These are phyloP conservation scores for Beauveria sp. DNA, from an alignment of 2,329 filamentous ascomycete species.

Conservation along the genomic window DNA sequence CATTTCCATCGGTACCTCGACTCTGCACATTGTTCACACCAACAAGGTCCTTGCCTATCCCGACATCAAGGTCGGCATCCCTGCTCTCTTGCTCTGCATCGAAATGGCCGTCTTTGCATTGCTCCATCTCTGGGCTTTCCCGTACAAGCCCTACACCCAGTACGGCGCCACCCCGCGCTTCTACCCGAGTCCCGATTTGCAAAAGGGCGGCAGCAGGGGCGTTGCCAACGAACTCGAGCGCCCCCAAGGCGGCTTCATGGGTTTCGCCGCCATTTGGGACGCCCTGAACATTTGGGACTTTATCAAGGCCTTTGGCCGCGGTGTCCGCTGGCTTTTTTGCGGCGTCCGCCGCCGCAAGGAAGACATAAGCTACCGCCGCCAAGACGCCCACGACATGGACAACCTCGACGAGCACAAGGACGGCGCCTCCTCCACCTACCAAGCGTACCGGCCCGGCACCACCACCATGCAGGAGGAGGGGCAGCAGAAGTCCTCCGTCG, in stretches of 20 bases:
- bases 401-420: slow-evolving; percentile 26
- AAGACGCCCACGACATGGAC: slow-evolving; percentile 29
- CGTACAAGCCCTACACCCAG: slow-evolving; percentile 61
- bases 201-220: slow-evolving; percentile 29
- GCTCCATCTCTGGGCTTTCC: slow-evolving; percentile 76
- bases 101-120: slow-evolving; percentile 79
- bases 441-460: slow-evolving; percentile 19
- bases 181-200: slow-evolving; percentile 37
- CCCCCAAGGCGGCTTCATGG: slow-evolving; percentile 59
- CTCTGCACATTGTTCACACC: slow-evolving; percentile 54
- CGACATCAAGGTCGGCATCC: slow-evolving; percentile 75
- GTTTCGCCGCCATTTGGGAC: slow-evolving; percentile 58
- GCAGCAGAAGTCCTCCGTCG: slow-evolving; percentile 16
- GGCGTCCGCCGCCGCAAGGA: slow-evolving; percentile 55
- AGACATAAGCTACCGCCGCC: slow-evolving; percentile 42
- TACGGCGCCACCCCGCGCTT: slow-evolving; percentile 33
- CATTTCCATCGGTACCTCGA: slow-evolving; percentile 46
- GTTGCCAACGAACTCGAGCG: slow-evolving; percentile 35
- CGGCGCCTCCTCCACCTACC: slow-evolving; percentile 16
- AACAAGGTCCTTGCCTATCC: slow-evolving; percentile 57
- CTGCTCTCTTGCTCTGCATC: slow-evolving; percentile 67
- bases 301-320: slow-evolving; percentile 69
- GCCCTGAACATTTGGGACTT: slow-evolving; percentile 79
- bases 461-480: slow-evolving; percentile 23
- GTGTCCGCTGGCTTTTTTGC: slow-evolving; percentile 73